Conservation (phyloP, 2,329 filamentous ascomycete genomes). For the Immersiporthe knoxdaviesiana region DNA sequence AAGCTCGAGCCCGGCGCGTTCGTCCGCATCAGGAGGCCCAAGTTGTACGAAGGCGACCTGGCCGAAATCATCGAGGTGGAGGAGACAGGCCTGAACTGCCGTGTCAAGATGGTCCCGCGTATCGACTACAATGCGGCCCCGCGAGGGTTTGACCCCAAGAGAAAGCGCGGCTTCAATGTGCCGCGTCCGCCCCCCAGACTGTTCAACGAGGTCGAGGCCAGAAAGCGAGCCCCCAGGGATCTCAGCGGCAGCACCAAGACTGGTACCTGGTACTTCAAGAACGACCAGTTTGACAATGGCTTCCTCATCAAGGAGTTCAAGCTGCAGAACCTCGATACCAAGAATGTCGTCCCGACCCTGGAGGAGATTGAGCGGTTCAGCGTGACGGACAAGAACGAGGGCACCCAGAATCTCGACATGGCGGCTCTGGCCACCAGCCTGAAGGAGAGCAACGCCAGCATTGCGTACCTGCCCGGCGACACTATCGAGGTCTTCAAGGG, state of each 20-base stretch:
- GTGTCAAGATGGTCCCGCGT: conserved; percentile 84
- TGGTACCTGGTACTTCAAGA: conserved; percentile 82
- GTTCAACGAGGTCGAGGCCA: conserved; percentile 91
- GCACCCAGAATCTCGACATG: conserved; percentile 90
- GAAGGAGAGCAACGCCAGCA: conserved; percentile 79
- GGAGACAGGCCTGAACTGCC: conserved; percentile 86
- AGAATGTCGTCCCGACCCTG: conserved; percentile 88
- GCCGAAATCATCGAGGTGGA: conserved; percentile 92
- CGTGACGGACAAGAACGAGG: conserved; percentile 78
- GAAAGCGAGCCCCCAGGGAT: conserved; percentile 75
- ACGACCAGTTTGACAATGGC: conserved; percentile 88
- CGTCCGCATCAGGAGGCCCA: conserved; percentile 80
- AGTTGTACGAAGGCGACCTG: conserved; percentile 85
- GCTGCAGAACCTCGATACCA: conserved; percentile 81
- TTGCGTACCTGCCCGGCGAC: conserved; percentile 89
- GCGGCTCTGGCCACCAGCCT: conserved; percentile 87
- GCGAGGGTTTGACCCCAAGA: conserved; percentile 64
- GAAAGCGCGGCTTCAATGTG: conserved; percentile 63
- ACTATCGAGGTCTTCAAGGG: conserved; percentile 96
- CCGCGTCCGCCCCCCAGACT: conserved; percentile 83
- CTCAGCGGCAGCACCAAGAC: conserved; percentile 71
- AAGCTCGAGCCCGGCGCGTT: conserved; percentile 85
- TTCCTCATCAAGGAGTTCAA: conserved; percentile 95
- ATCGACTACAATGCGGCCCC: conserved; percentile 71
- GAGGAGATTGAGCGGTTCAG: conserved; percentile 97